Evolutionary conservation across 2,329 filamentous ascomycete species (phyloP).

Genomic region (Alternaria conjuncta): DNA sequence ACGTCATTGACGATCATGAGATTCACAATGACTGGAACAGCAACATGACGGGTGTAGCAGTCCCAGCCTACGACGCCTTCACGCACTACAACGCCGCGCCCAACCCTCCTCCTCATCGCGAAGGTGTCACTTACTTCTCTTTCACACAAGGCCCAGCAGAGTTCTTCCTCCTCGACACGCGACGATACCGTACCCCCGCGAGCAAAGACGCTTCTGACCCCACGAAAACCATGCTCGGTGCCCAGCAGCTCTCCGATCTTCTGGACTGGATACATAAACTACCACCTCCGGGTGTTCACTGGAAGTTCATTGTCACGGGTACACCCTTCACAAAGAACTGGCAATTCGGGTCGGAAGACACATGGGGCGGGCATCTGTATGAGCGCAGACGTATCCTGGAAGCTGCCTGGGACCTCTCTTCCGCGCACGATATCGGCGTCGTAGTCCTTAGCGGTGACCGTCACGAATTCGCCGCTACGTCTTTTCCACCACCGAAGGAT

Average conservation of each 20-base stretch:
- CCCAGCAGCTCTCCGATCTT: slow-evolving; percentile 78
- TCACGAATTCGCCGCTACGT: slow-evolving; percentile 95
- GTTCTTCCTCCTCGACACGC: slow-evolving; percentile 94
- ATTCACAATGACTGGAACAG: slow-evolving; percentile 92
- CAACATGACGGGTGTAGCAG: slow-evolving; percentile 81
- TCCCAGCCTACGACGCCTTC: slow-evolving; percentile 82
- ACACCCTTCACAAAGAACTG: slow-evolving; percentile 99
- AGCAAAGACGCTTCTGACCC: slow-evolving; percentile 66
- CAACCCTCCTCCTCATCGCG: slow-evolving; percentile 76
- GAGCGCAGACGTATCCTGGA: slow-evolving; percentile 83
- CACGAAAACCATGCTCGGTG: slow-evolving; percentile 86
- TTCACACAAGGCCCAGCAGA: slow-evolving; percentile 90
- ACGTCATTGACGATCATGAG: slow-evolving; percentile 96
- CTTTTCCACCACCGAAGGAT: slow-evolving; percentile 69
- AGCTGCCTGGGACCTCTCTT: slow-evolving; percentile 89
- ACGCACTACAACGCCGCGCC: slow-evolving; percentile 81
- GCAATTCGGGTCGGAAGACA: slow-evolving; percentile 85
- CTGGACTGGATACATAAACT: slow-evolving; percentile 76
- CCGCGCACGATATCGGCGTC: slow-evolving; percentile 73
- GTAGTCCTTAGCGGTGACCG: slow-evolving; percentile 87
- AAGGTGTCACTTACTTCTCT: slow-evolving; percentile 80
- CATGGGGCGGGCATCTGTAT: slow-evolving; percentile 88
- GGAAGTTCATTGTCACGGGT: slow-evolving; percentile 91
- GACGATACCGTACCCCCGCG: slow-evolving; percentile 78
- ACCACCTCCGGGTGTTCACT: slow-evolving; percentile 78